phyloP scores from a whole-genome alignment of 345 rosid species.

The Populus tremula region DNA sequence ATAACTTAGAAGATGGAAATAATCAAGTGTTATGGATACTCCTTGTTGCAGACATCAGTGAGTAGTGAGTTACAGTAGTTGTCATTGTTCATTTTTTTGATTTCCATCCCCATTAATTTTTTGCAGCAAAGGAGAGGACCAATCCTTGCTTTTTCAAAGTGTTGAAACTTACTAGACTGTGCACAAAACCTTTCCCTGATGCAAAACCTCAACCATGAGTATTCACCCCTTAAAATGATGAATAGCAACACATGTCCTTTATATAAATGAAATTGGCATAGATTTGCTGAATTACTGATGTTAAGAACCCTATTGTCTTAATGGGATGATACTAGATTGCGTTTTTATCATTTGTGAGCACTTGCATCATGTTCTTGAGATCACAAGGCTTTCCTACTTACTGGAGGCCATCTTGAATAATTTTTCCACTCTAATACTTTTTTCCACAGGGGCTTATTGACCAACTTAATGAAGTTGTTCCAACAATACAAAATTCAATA shows the following conservation, averaged over 20 bases:
- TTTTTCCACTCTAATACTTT: slow-evolving; percentile 23
- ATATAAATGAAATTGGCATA: not conserved
- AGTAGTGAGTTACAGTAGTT: too few relatives aligned
- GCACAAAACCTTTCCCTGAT: too few relatives aligned
- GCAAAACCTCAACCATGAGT: too few relatives aligned
- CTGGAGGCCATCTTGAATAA: slow-evolving; percentile 9
- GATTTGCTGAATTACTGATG: not conserved
- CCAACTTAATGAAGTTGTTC: slow-evolving; percentile 89
- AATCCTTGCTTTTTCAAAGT: too few relatives aligned
- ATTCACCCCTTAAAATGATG: not conserved
- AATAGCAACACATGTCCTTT: not conserved
- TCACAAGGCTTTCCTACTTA: slow-evolving; percentile 4
- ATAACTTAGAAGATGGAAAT: not conserved
- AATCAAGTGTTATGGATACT: not conserved
- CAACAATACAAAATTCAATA: slow-evolving; percentile 82
- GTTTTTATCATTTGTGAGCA: not conserved
- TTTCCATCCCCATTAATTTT: too few relatives aligned
- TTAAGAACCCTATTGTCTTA: too few relatives aligned
- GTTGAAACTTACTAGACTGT: too few relatives aligned
- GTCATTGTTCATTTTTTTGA: too few relatives aligned
- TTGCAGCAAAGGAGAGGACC: too few relatives aligned
- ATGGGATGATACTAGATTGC: slow-evolving; percentile 6
- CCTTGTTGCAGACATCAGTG: not conserved
- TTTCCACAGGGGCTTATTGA: slow-evolving; percentile 79
- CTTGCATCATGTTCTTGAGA: not conserved